phyloP scores from a whole-genome alignment of 768 basidiomycete species.

The Pulveroboletus sp. region DNA sequence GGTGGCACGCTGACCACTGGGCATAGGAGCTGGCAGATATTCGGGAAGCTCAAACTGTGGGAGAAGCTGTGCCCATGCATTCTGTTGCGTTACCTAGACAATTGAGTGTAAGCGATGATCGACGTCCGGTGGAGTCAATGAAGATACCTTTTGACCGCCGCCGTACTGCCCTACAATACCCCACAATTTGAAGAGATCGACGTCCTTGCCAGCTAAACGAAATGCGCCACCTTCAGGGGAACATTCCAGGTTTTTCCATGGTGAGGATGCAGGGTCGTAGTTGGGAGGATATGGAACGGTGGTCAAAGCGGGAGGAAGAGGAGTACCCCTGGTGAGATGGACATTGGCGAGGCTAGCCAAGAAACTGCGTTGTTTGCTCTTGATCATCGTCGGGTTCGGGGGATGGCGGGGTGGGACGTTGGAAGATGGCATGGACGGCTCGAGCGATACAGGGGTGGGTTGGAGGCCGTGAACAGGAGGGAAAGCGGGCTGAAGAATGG shows the following conservation, averaged over 20 bases:
- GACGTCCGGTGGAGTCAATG: conserved; percentile 13
- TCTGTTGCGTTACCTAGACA: conserved; percentile 45
- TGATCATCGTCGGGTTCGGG: conserved; percentile 33
- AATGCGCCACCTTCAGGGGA: conserved; percentile 58
- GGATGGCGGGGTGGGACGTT: conserved; percentile 36
- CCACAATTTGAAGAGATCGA: conserved; percentile 77
- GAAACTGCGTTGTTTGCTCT: conserved; percentile 58
- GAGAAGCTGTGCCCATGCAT: conserved; percentile 52
- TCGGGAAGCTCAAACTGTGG: conserved; percentile 60
- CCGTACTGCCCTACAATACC: conserved; percentile 54
- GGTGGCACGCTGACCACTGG: conserved; percentile 45
- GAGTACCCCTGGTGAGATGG: conserved; percentile 53
- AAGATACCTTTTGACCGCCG: conserved; percentile 56
- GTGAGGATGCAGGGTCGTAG: conserved; percentile 60
- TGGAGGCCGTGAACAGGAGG: conserved; percentile 33
- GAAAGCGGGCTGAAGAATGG: conserved; percentile 45
- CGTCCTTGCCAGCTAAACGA: conserved; percentile 66
- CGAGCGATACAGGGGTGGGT: conserved; percentile 38
- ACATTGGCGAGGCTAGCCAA: conserved; percentile 54
- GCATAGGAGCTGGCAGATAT: conserved; percentile 42
- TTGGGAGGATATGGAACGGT: conserved; percentile 49
- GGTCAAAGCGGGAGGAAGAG: conserved; percentile 72
- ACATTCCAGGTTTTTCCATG: conserved; percentile 63
- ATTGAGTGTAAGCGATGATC: conserved; percentile 3
- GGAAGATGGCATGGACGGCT: conserved; percentile 39